These are phyloP conservation scores for Tricholoma hemisulphureum DNA, from an alignment of 768 basidiomycete genomes.

Conservation along the genomic window DNA sequence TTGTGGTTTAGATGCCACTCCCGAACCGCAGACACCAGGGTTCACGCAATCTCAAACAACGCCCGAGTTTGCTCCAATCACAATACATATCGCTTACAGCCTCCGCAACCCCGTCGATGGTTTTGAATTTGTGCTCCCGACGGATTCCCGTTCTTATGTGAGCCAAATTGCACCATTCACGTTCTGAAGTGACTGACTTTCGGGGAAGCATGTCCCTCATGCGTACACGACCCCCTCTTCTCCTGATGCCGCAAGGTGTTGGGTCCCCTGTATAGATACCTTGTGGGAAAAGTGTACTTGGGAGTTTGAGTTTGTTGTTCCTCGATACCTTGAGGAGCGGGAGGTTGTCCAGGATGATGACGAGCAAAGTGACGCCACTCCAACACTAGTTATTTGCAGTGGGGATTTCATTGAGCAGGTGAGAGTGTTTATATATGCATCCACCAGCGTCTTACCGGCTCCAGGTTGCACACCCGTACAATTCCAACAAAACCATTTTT, in stretches of 20 bases:
- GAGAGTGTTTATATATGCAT: constrained; percentile 17
- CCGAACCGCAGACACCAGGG: constrained; percentile 76
- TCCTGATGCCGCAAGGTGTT: constrained; percentile 90
- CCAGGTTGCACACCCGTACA: constrained; percentile 90
- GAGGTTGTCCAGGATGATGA: constrained; percentile 43
- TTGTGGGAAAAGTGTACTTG: constrained; percentile 97
- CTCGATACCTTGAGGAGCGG: constrained; percentile 72
- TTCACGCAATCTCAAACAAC: constrained; percentile 33
- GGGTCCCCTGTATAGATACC: constrained; percentile 97
- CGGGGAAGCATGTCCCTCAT: constrained; percentile 81
- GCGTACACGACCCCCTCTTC: constrained; percentile 86
- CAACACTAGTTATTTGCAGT: constrained; percentile 88
- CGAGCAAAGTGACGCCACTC: constrained; percentile 60
- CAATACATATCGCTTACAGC: constrained; percentile 76
- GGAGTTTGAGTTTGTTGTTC: constrained; percentile 97
- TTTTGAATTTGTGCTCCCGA: constrained; percentile 78
- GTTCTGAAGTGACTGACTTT: constrained; percentile 12
- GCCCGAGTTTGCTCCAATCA: constrained; percentile 74
- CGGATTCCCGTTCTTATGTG: constrained; percentile 82
- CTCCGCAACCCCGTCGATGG: constrained; percentile 82
- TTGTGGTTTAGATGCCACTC: constrained; percentile 57
- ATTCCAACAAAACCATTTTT: constrained; percentile 92
- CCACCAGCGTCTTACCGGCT: constrained; percentile 6
- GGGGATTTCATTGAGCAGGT: constrained; percentile 96
- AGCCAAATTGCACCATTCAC: constrained; percentile 30